Evolutionary conservation across 2,329 filamentous ascomycete species (phyloP).

Genomic region (Verticillium nonalfalfae): DNA sequence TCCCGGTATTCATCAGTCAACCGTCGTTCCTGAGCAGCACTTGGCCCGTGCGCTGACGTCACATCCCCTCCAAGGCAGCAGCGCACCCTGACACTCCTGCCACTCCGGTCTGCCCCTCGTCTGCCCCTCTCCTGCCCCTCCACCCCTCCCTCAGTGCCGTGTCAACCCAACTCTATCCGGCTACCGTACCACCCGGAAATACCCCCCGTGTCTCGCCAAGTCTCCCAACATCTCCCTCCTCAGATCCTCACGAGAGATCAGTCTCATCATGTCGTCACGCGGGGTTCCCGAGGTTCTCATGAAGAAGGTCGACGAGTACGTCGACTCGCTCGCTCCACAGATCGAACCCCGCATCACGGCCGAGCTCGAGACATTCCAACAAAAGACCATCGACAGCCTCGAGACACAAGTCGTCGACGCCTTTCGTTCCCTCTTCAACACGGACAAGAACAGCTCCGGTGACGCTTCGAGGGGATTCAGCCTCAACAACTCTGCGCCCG

Average conservation of each 20-base stretch:
- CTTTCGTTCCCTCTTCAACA: constrained; percentile 36
- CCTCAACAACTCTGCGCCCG: constrained; percentile 27
- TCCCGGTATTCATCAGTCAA: too few relatives aligned
- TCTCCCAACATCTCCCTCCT: background rate
- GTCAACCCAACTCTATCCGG: background rate
- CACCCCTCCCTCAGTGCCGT: too few relatives aligned
- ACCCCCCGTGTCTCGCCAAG: background rate
- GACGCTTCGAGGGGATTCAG: constrained; percentile 15
- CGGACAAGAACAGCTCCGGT: constrained; percentile 15
- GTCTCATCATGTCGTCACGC: constrained; percentile 24
- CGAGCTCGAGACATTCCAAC: constrained; percentile 36
- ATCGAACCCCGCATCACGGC: constrained; percentile 37
- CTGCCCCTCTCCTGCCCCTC: too few relatives aligned
- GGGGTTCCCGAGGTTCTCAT: constrained; percentile 34
- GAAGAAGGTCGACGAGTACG: constrained; percentile 37
- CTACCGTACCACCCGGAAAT: background rate
- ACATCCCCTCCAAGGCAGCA: too few relatives aligned
- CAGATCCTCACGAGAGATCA: background rate
- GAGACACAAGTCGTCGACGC: constrained; percentile 36
- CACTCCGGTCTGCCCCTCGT: too few relatives aligned
- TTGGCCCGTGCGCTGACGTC: too few relatives aligned
- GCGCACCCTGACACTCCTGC: too few relatives aligned
- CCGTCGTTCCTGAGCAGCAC: too few relatives aligned
- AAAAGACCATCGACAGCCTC: constrained; percentile 37
- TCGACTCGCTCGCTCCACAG: constrained; percentile 38